These are phyloP conservation scores for Wickerhamiella alocasiicola DNA, from an alignment of 805 yeast species.

Conservation along the genomic window DNA sequence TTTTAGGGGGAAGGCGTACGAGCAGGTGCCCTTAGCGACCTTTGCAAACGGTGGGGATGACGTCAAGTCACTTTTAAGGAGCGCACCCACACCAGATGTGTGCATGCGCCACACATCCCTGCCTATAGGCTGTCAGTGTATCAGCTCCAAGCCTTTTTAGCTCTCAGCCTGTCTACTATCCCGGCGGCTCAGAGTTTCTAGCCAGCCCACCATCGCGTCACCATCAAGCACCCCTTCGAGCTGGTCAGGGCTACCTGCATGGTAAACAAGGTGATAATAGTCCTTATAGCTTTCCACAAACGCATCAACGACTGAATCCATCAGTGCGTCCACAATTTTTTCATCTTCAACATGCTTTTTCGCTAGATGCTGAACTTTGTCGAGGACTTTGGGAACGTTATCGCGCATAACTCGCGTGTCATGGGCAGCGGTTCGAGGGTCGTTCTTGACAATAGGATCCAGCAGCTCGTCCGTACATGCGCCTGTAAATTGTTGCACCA, in stretches of 20 bases:
- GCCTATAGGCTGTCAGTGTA: too few species aligned
- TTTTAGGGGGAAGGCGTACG: too few species aligned
- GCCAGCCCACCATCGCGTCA: constrained; percentile 44
- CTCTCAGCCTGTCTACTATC: too few species aligned
- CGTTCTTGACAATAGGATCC: constrained; percentile 31
- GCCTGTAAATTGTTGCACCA: constrained; percentile 57
- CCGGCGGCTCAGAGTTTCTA: too few species aligned
- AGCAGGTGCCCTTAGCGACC: too few species aligned
- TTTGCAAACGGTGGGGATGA: too few species aligned
- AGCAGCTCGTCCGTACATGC: constrained; percentile 40
- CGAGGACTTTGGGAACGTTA: constrained; percentile 41
- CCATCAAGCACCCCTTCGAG: constrained; percentile 47
- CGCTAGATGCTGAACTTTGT: constrained; percentile 42
- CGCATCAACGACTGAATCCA: constrained; percentile 56
- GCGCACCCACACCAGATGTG: too few species aligned
- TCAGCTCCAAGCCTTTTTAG: too few species aligned
- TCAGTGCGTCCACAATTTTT: constrained; percentile 37
- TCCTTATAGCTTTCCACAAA: constrained; percentile 45
- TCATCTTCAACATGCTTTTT: constrained; percentile 43
- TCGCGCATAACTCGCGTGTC: constrained; percentile 35
- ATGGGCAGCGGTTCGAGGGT: constrained; percentile 24
- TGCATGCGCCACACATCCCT: too few species aligned
- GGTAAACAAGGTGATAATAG: constrained; percentile 33
- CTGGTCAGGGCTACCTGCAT: constrained; percentile 21
- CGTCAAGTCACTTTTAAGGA: too few species aligned